A percentile compares a stretch with the other conserved stretches of the same genome.
These are phyloP conservation scores for Podospora australis DNA, from an alignment of 495 filamentous ascomycete species.

Conservation along the genomic window DNA sequence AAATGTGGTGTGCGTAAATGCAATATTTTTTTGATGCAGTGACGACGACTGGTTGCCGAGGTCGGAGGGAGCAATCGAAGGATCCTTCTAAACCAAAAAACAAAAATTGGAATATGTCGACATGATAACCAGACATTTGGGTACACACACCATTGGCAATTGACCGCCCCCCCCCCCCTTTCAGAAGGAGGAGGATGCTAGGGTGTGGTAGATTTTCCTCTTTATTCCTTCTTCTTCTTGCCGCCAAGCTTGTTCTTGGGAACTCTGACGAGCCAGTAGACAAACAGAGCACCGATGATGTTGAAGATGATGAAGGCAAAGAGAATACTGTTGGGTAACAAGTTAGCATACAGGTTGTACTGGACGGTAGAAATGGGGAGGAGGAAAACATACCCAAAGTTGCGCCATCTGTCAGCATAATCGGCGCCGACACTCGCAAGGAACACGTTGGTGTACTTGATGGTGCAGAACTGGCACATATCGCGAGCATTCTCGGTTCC, in stretches of 20 bases:
- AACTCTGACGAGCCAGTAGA: conserved; percentile 78
- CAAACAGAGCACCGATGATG: conserved; percentile 56
- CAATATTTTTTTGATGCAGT: too few species aligned
- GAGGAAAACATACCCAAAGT: conserved; percentile 49
- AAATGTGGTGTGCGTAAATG: too few species aligned
- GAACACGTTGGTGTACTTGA: conserved; percentile 57
- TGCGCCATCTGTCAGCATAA: conserved; percentile 58
- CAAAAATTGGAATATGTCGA: too few species aligned
- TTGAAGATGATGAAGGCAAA: conserved; percentile 77
- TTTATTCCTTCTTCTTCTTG: conserved; percentile 25
- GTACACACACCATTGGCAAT: too few species aligned
- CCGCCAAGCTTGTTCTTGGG: conserved; percentile 52
- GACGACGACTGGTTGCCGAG: too few species aligned
- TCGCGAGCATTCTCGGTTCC: conserved; percentile 43
- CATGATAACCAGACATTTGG: too few species aligned
- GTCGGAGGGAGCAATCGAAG: too few species aligned
- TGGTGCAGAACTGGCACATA: conserved; percentile 56
- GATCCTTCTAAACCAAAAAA: too few species aligned
- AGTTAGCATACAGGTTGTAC: conserved; percentile 17
- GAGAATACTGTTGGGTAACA: conserved; percentile 29
- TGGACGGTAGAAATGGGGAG: background rate
- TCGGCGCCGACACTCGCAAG: conserved; percentile 41
- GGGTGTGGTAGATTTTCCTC: too few species aligned
- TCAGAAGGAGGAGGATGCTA: too few species aligned
- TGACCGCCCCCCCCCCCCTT: background rate